phyloP scores from a whole-genome alignment of 2,329 filamentous ascomycete species.

The Colletotrichum lentis region DNA sequence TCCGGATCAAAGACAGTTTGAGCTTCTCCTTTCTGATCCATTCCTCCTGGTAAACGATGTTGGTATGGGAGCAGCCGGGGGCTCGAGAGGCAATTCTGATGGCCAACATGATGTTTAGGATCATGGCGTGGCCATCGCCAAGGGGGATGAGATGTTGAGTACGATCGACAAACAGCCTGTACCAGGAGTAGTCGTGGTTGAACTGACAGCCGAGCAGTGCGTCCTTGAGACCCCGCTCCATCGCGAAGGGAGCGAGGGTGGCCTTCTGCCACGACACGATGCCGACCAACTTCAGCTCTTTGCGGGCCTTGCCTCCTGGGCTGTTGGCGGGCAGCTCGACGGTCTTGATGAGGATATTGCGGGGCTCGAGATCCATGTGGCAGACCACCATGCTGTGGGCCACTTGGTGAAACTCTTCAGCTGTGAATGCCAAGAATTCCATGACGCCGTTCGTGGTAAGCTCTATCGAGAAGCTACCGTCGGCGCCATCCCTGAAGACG shows the following conservation, averaged over 20 bases:
- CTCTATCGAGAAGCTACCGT: neutral
- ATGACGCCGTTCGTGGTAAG: neutral
- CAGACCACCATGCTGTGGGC: neutral
- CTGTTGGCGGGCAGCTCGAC: neutral
- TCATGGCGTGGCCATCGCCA: neutral
- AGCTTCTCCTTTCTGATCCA: constrained; percentile 1
- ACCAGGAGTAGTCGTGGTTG: constrained; percentile 6
- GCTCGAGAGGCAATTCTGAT: neutral
- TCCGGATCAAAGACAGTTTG: no score
- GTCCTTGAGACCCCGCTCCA: constrained; percentile 16
- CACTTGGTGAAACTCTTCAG: neutral
- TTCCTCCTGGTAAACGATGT: neutral
- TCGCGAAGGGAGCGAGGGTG: constrained; percentile 5
- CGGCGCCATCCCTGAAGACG: neutral
- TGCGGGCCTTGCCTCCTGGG: neutral
- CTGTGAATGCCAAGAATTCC: neutral
- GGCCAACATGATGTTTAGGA: neutral
- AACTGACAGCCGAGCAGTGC: constrained; percentile 18
- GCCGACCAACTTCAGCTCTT: constrained; percentile 4
- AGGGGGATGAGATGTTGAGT: neutral
- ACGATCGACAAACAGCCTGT: constrained; percentile 9
- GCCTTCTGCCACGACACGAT: constrained; percentile 13
- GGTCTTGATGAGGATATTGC: constrained; percentile 17
- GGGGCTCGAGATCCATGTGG: constrained; percentile 19
- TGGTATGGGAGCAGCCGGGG: neutral